Percentiles rank a stretch among this genome's conserved stretches.
phyloP scores from a whole-genome alignment of 352 stramenopile genomes.

The Phytophthora brassicae region DNA sequence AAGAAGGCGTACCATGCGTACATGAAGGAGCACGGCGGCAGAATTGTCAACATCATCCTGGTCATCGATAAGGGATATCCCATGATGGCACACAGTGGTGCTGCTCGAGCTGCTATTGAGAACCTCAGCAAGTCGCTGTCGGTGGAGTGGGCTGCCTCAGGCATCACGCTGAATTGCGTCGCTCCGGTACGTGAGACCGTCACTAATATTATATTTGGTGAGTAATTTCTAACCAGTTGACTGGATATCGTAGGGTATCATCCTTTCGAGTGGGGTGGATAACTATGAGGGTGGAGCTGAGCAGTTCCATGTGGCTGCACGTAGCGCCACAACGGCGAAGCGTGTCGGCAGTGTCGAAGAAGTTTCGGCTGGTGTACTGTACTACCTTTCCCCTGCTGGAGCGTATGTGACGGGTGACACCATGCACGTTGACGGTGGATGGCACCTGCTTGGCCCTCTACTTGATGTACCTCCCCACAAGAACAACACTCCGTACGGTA shows the following conservation, averaged over 20 bases:
- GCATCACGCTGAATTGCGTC: conserved; percentile 94
- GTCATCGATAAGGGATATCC: conserved; percentile 94
- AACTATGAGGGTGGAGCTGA: conserved; percentile 92
- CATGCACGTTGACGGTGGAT: conserved; percentile 89
- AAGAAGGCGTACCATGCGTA: conserved; percentile 92
- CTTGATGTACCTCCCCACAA: conserved; percentile 78
- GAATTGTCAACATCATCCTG: conserved; percentile 96
- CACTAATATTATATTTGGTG: background rate
- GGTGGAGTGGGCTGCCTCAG: conserved; percentile 92
- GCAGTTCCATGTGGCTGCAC: conserved; percentile 81
- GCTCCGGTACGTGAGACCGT: conserved; percentile 72
- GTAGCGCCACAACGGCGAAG: conserved; percentile 80
- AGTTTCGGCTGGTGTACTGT: conserved; percentile 87
- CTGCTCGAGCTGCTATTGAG: conserved; percentile 90
- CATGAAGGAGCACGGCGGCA: conserved; percentile 92
- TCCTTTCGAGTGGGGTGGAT: conserved; percentile 73
- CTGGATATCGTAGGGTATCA: conserved; percentile 54
- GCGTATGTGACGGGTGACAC: conserved; percentile 91
- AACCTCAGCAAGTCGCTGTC: conserved; percentile 94
- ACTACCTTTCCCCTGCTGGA: conserved; percentile 88
- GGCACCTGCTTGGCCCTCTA: conserved; percentile 58
- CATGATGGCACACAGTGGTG: conserved; percentile 89
- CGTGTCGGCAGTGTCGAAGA: conserved; percentile 92
- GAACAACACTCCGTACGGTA: conserved; percentile 85
- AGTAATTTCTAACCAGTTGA: conserved; percentile 18